Evolutionary conservation across 805 yeast genomes (phyloP).

Genomic region (Nakazawaea wickerhamii): DNA sequence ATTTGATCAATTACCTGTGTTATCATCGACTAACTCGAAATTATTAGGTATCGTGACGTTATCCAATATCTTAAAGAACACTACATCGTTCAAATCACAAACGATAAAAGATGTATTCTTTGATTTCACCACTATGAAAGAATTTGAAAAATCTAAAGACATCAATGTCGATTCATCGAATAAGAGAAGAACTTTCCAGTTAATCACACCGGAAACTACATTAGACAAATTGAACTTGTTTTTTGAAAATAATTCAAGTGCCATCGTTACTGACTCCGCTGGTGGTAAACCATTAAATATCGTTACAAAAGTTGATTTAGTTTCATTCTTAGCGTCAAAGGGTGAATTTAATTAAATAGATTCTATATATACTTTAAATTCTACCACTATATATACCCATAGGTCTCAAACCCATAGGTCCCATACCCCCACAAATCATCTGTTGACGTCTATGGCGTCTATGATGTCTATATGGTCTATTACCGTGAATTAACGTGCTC

Average conservation of each 20-base stretch:
- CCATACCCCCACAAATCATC: too few species aligned
- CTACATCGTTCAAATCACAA: conserved; percentile 55
- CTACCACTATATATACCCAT: too few species aligned
- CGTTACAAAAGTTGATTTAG: conserved; percentile 82
- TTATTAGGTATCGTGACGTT: conserved; percentile 73
- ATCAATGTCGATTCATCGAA: conserved; percentile 51
- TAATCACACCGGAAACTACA: conserved; percentile 60
- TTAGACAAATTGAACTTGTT: conserved; percentile 66
- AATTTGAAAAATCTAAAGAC: conserved; percentile 57
- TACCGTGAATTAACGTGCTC: too few species aligned
- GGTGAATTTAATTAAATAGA: conserved; percentile 31
- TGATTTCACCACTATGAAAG: conserved; percentile 69
- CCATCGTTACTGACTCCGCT: conserved; percentile 69
- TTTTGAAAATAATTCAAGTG: conserved; percentile 81
- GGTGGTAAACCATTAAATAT: conserved; percentile 70
- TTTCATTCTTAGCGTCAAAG: conserved; percentile 40
- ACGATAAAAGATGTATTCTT: conserved; percentile 55
- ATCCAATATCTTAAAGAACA: conserved; percentile 59
- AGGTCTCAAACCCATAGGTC: too few species aligned
- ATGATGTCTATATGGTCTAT: too few species aligned
- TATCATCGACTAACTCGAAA: conserved; percentile 46
- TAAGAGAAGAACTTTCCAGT: conserved; percentile 61
- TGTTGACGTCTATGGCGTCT: too few species aligned
- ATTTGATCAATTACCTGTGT: conserved; percentile 82
- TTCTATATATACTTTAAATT: conserved; percentile 65